These are phyloP conservation scores for Coemansia biformis DNA, from an alignment of 192 early-diverging fungal species.

Conservation along the genomic window DNA sequence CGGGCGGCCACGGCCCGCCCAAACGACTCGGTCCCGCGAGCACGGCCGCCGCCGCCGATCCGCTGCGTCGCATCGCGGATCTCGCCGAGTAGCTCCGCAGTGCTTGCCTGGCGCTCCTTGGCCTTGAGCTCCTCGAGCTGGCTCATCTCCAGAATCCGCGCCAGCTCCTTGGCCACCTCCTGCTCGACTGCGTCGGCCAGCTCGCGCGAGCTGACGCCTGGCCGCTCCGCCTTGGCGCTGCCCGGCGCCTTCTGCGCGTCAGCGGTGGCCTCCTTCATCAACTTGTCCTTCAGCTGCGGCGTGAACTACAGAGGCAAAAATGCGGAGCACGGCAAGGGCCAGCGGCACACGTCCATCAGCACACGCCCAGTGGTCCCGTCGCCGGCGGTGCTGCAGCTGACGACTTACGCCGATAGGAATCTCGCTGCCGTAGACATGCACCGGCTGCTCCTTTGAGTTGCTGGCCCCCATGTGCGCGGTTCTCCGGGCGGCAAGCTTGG, in stretches of 20 bases:
- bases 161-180: conserved; percentile 41
- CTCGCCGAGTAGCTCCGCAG: conserved; percentile 36
- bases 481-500: too few relatives aligned
- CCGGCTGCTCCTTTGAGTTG: conserved; percentile 46
- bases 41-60: conserved; percentile 12
- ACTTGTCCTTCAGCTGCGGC: conserved; percentile 30
- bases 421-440: conserved; percentile 35
- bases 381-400: too few relatives aligned
- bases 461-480: conserved; percentile 30
- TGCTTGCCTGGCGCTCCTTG: conserved; percentile 40
- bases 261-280: conserved; percentile 16
- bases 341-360: too few relatives aligned
- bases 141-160: conserved; percentile 42
- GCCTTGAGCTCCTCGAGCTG: conserved; percentile 37
- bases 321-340: too few relatives aligned
- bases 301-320: conserved; percentile 37
- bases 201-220: conserved; percentile 5
- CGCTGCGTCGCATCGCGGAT: conserved; percentile 44
- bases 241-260: too few relatives aligned
- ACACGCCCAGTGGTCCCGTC: too few relatives aligned
- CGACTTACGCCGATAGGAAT: conserved; percentile 49
- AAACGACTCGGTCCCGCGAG: conserved; percentile 14
- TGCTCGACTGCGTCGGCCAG: conserved; percentile 26
- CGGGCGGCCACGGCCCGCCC: conserved; percentile 18
- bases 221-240: neutral